Conservation (phyloP, 129 eudicot genomes). For the Heracleum sosnowskyi region DNA sequence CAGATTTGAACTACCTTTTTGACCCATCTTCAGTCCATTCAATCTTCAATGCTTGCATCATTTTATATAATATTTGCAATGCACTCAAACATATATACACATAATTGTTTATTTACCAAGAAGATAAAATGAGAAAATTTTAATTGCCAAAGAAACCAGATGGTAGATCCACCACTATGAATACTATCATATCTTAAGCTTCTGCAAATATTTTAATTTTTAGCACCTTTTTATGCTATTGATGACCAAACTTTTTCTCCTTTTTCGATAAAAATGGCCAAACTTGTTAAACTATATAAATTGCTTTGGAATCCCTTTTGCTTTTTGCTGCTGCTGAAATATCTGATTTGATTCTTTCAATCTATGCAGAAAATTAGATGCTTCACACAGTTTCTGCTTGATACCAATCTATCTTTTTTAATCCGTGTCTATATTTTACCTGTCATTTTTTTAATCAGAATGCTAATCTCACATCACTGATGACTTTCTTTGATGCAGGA, state of each 20-base stretch:
- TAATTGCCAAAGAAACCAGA: too few species aligned
- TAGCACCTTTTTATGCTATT: not conserved
- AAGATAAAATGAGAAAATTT: too few species aligned
- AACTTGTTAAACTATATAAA: not conserved
- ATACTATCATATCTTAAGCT: not conserved
- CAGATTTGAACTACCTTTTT: not conserved
- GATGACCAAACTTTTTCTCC: not conserved
- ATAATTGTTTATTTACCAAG: not conserved
- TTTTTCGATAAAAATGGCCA: not conserved
- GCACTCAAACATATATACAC: not conserved
- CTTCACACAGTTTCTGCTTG: not conserved
- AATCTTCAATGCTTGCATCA: slow-evolving; percentile 1
- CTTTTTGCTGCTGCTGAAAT: not conserved
- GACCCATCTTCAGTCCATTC: not conserved
- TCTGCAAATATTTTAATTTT: not conserved
- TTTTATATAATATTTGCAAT: not conserved
- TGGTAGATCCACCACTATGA: not conserved
- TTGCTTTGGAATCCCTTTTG: not conserved
- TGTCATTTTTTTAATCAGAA: not conserved
- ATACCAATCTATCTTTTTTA: not conserved
- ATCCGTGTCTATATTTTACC: not conserved
- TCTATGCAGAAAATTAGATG: not conserved
- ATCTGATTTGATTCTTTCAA: not conserved
- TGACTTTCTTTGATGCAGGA: not conserved
- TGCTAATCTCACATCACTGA: not conserved